Percentiles rank a stretch among this genome's conserved stretches.
Conservation (phyloP, 2,329 filamentous ascomycete species). For the Gyromitra esculenta region DNA sequence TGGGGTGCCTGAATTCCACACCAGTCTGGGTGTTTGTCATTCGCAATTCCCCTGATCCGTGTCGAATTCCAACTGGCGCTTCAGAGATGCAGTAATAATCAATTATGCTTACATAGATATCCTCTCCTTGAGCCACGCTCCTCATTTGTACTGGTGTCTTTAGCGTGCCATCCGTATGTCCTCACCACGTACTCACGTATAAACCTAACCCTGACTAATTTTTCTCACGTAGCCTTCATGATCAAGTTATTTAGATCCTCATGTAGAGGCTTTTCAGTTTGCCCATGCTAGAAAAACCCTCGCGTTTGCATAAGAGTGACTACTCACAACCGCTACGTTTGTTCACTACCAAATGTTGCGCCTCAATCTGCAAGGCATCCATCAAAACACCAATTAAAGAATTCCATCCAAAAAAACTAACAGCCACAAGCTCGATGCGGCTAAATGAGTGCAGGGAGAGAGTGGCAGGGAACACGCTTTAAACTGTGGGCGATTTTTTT, state of each 20-base stretch:
- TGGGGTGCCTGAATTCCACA: conserved; percentile 27
- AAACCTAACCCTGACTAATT: conserved; percentile 28
- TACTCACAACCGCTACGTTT: neutral
- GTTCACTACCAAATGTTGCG: neutral
- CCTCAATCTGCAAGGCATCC: conserved; percentile 34
- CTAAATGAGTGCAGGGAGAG: conserved; percentile 16
- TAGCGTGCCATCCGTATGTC: neutral
- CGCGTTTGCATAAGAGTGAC: neutral
- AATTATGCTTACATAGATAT: neutral
- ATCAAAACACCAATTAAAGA: conserved; percentile 1
- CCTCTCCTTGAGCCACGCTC: neutral
- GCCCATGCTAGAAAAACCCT: neutral
- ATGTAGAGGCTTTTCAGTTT: neutral
- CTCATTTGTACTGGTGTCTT: neutral
- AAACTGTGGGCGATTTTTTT: conserved; percentile 14
- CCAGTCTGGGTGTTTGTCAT: neutral
- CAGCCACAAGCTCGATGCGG: conserved; percentile 27
- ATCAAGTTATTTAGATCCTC: neutral
- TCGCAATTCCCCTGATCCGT: conserved; percentile 7
- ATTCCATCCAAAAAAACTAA: conserved; percentile 12
- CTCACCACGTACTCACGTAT: neutral
- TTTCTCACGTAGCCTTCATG: neutral
- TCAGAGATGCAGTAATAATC: conserved; percentile 2
- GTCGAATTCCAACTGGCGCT: conserved; percentile 16
- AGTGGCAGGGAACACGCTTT: conserved; percentile 16